Evolutionary conservation across 805 yeast species (phyloP), one percentile per base, ranked within the genome.

Genomic region (Torulaspora microellipsoides): DNA sequence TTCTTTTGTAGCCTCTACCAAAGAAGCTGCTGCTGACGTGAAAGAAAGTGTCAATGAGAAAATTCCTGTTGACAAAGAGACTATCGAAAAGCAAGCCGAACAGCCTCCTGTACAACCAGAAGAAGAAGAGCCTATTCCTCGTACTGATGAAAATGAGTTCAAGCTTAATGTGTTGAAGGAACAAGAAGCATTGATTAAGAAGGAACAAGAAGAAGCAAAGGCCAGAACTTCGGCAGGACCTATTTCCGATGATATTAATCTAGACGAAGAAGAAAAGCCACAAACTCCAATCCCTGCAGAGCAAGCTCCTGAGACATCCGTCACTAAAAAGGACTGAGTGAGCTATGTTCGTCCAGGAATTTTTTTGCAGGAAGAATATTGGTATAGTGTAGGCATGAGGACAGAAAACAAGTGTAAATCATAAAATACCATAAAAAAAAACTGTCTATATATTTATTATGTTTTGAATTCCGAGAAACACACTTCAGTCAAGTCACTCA

Each of bases 181-280:
- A 65, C 93, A 84, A 70, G 88, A 84, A 65, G 83, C 80, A 53
- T 66, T 85, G 59, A 91, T 91, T 64, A 78, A 86, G 68, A 88
- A 85, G 62, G 99, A 91, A 68, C 81, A 79, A 66, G 77, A 78
- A 60, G 86, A 90, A 62, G 91, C 85, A 57, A 76, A 78, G 62
- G 77, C 46, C 42, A 53, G 65, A 45, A 42, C 36, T 31, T 42
- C 44, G 9, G 53, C 48, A 30, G 47, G 45, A 8, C 61, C 58
- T n/a, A 59, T 65, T 14, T 51, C 60, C 13, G 74, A 70, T 46
- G 66, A 61, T 42, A 67, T 67, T 32, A 59, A 61, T 14, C 52
- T 68, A 42, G 73, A 69, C 46, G 70, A 69, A 32, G 65, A 62
- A 28, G 70, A 66, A 38, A 43, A 38, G 17, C 36, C 49, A 9